Percentiles rank a stretch among this genome's conserved stretches.
Evolutionary conservation across 2,329 filamentous ascomycete species (phyloP).

Genomic region (Colletotrichum karsti): DNA sequence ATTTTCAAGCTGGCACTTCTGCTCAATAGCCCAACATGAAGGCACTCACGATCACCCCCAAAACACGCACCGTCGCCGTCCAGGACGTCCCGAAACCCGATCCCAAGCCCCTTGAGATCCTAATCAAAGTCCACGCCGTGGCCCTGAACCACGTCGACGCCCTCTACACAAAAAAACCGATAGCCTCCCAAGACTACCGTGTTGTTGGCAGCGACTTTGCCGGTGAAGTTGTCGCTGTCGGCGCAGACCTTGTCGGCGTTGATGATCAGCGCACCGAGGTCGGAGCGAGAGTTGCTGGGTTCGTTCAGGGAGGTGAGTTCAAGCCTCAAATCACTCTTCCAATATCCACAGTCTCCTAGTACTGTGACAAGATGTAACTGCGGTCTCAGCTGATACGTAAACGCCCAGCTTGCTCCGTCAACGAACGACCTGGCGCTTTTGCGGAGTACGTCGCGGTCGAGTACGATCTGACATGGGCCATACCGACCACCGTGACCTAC

Average conservation of each 20-base stretch:
- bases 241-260: slow-evolving; percentile 13
- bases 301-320: slow-evolving; percentile 46
- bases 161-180: slow-evolving; percentile 44
- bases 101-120: slow-evolving; percentile 24
- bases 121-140: slow-evolving; percentile 35
- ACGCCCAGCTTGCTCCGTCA: slow-evolving; percentile 43
- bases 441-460: slow-evolving; percentile 47
- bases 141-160: slow-evolving; percentile 39
- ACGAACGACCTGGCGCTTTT: slow-evolving; percentile 53
- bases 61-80: not conserved
- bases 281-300: slow-evolving; percentile 47
- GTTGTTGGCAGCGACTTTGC: slow-evolving; percentile 51
- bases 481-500: slow-evolving; percentile 40
- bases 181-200: slow-evolving; percentile 38
- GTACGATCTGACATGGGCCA: slow-evolving; percentile 46
- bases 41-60: not conserved
- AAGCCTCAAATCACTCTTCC: not conserved
- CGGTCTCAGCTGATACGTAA: not conserved
- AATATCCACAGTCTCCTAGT: not conserved
- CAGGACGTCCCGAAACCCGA: not conserved
- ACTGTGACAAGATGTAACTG: not conserved
- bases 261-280: slow-evolving; percentile 29
- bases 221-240: slow-evolving; percentile 38
- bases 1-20: no score
- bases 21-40: not conserved